Percentiles rank a stretch among this genome's conserved stretches.
phyloP scores from a whole-genome alignment of 164 flowering plant genomes.

The Saururus chinensis region DNA sequence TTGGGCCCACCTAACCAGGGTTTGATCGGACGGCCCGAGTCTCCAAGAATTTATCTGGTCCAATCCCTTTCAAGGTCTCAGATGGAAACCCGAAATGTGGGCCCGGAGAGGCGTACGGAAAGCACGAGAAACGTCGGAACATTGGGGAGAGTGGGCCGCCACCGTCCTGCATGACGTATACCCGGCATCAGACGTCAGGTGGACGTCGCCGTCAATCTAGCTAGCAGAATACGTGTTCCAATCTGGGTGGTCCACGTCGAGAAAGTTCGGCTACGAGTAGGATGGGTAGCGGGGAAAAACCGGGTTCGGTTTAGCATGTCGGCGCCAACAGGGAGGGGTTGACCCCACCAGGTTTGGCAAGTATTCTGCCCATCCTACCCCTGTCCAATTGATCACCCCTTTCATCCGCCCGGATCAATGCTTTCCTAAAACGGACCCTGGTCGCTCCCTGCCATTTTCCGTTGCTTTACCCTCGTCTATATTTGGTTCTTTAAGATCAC shows the following conservation, averaged over 20 bases:
- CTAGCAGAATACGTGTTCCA: neutral
- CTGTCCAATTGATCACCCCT: no score
- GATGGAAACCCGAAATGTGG: neutral
- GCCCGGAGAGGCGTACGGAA: slow-evolving; percentile 2
- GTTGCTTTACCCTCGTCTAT: neutral
- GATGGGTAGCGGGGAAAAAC: neutral
- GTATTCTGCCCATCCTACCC: no score
- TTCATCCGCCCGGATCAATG: no score
- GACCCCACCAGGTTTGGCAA: neutral
- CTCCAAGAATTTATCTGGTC: neutral
- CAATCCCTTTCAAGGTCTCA: neutral
- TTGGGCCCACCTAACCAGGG: no score
- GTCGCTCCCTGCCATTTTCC: neutral
- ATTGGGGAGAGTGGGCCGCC: slow-evolving; percentile 1
- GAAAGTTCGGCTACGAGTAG: slow-evolving; percentile 7
- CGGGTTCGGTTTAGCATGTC: neutral
- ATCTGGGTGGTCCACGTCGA: neutral
- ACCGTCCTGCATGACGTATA: neutral
- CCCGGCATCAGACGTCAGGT: slow-evolving; percentile 1
- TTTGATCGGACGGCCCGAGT: neutral
- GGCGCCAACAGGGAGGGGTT: neutral
- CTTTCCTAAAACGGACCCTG: neutral
- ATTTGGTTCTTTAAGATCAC: neutral
- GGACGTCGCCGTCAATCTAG: neutral
- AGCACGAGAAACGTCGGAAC: neutral